Evolutionary conservation across 1,284 basidiomycete genomes (phyloP).

Genomic region (Mixia osmundae): DNA sequence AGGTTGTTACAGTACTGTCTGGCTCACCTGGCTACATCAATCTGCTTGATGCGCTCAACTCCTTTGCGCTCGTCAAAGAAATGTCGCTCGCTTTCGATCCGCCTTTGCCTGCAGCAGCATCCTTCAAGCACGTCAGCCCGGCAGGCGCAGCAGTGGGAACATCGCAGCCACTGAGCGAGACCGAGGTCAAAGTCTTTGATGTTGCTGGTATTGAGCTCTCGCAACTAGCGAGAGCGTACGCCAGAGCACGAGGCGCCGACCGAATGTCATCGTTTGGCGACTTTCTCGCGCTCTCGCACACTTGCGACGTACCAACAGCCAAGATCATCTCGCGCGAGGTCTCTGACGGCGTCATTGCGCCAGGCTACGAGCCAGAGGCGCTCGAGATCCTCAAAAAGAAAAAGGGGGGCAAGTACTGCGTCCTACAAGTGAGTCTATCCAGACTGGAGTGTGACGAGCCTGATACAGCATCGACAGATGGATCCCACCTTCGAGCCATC

Average conservation of each 20-base stretch:
- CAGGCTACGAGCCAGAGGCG: slow-evolving; percentile 69
- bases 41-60: slow-evolving; percentile 92
- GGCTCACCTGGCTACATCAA: slow-evolving; percentile 99
- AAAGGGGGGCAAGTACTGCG: slow-evolving; percentile 97
- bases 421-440: slow-evolving; percentile 43
- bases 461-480: slow-evolving; percentile 35
- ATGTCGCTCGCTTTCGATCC: slow-evolving; percentile 45
- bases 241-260: slow-evolving; percentile 88
- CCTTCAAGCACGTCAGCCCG: slow-evolving; percentile 98
- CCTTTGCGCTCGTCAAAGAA: slow-evolving; percentile 88
- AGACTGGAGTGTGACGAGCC: not conserved
- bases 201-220: slow-evolving; percentile 82
- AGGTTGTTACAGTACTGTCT: slow-evolving; percentile 37
- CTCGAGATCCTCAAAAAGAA: slow-evolving; percentile 83
- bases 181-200: slow-evolving; percentile 83
- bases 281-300: slow-evolving; percentile 83
- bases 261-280: slow-evolving; percentile 99
- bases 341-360: slow-evolving; percentile 91
- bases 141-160: slow-evolving; percentile 85
- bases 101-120: slow-evolving; percentile 73
- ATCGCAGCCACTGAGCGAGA: slow-evolving; percentile 40
- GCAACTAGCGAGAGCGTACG: slow-evolving; percentile 76
- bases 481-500: slow-evolving; percentile 54
- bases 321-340: slow-evolving; percentile 94
- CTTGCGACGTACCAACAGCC: slow-evolving; percentile 81